Evolutionary conservation across 805 yeast species (phyloP).

Genomic region (Starmerella etchellsii): DNA sequence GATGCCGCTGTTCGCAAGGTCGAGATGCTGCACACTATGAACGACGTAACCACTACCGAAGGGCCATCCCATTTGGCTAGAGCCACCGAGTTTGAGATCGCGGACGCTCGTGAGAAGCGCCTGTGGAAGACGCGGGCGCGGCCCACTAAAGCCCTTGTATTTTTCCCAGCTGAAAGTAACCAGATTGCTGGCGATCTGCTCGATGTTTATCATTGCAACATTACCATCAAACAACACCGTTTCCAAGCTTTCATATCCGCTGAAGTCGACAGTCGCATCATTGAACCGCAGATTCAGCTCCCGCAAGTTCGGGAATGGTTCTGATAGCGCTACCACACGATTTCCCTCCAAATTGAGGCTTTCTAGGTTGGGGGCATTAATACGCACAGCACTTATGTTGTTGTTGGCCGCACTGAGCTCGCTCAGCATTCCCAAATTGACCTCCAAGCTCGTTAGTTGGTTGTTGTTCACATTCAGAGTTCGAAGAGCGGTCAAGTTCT

Average conservation of each 20-base stretch:
- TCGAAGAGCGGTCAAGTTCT: constrained; percentile 16
- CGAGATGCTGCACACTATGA: constrained; percentile 20
- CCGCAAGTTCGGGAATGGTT: constrained; percentile 15
- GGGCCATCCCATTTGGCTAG: constrained; percentile 5
- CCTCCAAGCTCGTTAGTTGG: constrained; percentile 11
- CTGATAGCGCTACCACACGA: constrained; percentile 10
- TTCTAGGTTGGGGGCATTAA: constrained; percentile 19
- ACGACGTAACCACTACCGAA: constrained; percentile 3
- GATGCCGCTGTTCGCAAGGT: constrained; percentile 11
- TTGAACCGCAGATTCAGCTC: constrained; percentile 16
- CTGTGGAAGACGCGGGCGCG: constrained; percentile 3
- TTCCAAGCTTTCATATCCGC: constrained; percentile 16
- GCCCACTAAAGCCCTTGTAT: background rate
- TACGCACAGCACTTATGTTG: constrained; percentile 11
- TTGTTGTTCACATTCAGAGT: constrained; percentile 17
- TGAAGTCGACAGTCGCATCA: constrained; percentile 16
- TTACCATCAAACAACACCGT: constrained; percentile 21
- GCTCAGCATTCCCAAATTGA: constrained; percentile 13
- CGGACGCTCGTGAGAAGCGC: constrained; percentile 6
- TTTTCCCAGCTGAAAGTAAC: constrained; percentile 19
- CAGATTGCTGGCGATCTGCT: constrained; percentile 10
- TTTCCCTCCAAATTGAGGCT: constrained; percentile 16
- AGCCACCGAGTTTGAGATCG: constrained; percentile 15
- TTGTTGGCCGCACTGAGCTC: constrained; percentile 19
- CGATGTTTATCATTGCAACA: constrained; percentile 7